Evolutionary conservation across 768 basidiomycete genomes (phyloP).

Genomic region (Termitomyces sp.): DNA sequence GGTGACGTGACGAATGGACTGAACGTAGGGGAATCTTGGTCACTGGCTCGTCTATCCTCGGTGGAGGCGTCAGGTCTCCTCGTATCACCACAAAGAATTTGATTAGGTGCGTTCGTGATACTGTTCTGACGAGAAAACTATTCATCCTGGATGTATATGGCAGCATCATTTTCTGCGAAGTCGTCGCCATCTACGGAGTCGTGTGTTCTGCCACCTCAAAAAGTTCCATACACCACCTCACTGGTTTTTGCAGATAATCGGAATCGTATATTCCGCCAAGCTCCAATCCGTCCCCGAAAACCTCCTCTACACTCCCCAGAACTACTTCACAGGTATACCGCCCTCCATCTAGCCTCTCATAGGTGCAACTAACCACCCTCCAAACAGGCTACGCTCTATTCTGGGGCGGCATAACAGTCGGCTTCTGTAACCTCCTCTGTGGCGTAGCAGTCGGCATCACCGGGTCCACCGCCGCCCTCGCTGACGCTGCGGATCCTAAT

Average conservation of each 20-base stretch:
- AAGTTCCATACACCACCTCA: neutral
- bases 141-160: too few species aligned
- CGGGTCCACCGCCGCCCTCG: constrained; percentile 91
- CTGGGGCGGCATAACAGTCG: constrained; percentile 96
- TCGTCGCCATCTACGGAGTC: constrained; percentile 97
- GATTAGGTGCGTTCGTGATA: constrained; percentile 67
- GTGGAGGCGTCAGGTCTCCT: constrained; percentile 91
- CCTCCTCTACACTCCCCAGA: constrained; percentile 77
- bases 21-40: constrained; percentile 89
- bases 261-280: constrained; percentile 93
- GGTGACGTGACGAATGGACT: constrained; percentile 10
- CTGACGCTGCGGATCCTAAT: constrained; percentile 92
- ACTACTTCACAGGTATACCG: constrained; percentile 84
- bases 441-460: constrained; percentile 94
- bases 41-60: constrained; percentile 94
- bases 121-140: too few species aligned
- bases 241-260: constrained; percentile 65
- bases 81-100: constrained; percentile 96
- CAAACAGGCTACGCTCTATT: constrained; percentile 82
- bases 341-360: neutral
- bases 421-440: constrained; percentile 91
- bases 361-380: neutral
- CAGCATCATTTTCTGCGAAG: constrained; percentile 99
- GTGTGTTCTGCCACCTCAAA: constrained; percentile 42
- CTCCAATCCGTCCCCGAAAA: constrained; percentile 57